Evolutionary conservation across 1,284 basidiomycete species (phyloP).

Genomic region (Irpex rosettiformis): DNA sequence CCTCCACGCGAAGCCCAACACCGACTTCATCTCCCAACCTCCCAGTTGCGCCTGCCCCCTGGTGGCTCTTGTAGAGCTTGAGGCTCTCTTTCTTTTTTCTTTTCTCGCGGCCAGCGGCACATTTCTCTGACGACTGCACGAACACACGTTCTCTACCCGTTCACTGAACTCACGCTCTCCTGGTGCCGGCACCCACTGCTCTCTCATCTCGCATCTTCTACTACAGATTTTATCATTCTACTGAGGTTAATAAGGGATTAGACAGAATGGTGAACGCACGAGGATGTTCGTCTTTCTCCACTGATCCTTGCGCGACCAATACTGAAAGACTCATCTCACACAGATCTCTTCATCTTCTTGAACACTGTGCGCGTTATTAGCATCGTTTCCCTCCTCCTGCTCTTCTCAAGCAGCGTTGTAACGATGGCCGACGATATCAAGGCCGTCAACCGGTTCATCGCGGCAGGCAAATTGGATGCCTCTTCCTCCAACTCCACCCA

Average conservation of each 20-base stretch:
- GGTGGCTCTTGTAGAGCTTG: conserved; percentile 8
- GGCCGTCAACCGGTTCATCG: conserved; percentile 64
- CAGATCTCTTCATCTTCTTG: conserved; percentile 48
- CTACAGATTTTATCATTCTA: neutral
- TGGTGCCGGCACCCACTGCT: conserved; percentile 14
- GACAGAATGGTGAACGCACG: conserved; percentile 12
- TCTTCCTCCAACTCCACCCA: conserved; percentile 31
- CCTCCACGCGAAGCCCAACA: neutral
- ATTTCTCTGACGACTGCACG: neutral
- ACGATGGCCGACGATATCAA: conserved; percentile 80
- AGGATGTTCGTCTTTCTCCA: conserved; percentile 2
- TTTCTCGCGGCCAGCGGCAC: neutral
- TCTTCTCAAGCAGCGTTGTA: conserved; percentile 76
- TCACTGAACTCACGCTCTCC: neutral
- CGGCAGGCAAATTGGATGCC: conserved; percentile 31
- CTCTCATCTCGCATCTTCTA: neutral
- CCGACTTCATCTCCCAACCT: neutral
- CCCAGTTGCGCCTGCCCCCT: conserved; percentile 1
- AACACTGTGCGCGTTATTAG: conserved; percentile 76
- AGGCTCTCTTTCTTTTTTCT: conserved; percentile 9
- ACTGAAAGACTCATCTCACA: neutral
- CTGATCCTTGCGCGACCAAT: neutral
- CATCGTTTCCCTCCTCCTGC: conserved; percentile 70
- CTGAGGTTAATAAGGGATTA: neutral
- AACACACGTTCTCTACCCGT: conserved; percentile 2